phyloP scores from a whole-genome alignment of 2,329 filamentous ascomycete species.

The Aspergillus tubingensis region DNA sequence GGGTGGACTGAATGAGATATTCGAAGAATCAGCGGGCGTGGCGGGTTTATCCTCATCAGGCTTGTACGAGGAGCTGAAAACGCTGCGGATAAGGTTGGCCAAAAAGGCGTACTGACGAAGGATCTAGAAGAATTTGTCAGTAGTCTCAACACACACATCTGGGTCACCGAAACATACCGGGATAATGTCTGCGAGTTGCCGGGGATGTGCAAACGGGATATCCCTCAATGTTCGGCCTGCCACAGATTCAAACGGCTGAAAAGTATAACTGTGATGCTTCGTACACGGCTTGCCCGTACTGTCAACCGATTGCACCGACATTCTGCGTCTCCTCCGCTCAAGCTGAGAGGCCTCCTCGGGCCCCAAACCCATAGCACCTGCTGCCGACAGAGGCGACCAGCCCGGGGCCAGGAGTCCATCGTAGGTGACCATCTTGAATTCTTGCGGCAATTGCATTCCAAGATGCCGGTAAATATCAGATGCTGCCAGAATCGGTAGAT shows the following conservation, averaged over 20 bases:
- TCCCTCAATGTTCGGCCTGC: constrained; percentile 44
- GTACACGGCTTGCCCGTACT: constrained; percentile 29
- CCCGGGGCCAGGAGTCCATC: constrained; percentile 42
- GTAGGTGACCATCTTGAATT: constrained; percentile 43
- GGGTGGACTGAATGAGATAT: constrained; percentile 3
- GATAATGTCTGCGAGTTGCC: constrained; percentile 47
- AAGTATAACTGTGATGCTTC: constrained; percentile 45
- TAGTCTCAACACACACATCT: neutral
- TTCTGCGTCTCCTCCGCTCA: constrained; percentile 35
- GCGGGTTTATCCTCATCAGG: constrained; percentile 16
- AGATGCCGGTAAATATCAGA: constrained; percentile 45
- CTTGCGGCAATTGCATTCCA: constrained; percentile 42
- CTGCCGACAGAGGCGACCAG: constrained; percentile 24
- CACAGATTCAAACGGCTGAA: constrained; percentile 46
- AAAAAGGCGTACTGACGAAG: constrained; percentile 49
- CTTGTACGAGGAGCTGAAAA: constrained; percentile 31
- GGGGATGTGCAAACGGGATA: constrained; percentile 48
- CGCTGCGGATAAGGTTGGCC: constrained; percentile 40
- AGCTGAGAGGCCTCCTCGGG: constrained; percentile 30
- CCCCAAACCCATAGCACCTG: constrained; percentile 27
- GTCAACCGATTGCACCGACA: constrained; percentile 36
- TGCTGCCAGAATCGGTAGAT: constrained; percentile 45
- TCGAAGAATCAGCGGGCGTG: constrained; percentile 8
- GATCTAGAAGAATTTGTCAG: constrained; percentile 27
- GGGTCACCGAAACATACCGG: constrained; percentile 33